Conservation (phyloP, 2,329 filamentous ascomycete genomes). For the Camptophora hylomeconis region DNA sequence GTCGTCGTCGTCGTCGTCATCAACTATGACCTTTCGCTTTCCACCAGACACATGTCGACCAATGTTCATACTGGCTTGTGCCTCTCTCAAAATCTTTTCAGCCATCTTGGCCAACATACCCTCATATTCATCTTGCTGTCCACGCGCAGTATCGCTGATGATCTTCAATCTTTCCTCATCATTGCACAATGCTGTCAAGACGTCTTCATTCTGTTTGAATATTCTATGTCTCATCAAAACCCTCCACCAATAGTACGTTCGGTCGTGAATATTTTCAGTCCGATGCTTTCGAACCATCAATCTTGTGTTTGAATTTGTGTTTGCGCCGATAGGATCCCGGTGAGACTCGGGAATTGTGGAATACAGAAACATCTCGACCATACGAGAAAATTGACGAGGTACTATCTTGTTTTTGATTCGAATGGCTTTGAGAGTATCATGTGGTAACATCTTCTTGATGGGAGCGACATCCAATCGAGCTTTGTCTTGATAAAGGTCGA, state of each 20-base stretch:
- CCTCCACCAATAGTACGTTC: constrained; percentile 53
- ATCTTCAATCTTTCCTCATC: constrained; percentile 43
- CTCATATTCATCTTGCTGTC: constrained; percentile 46
- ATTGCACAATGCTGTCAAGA: constrained; percentile 47
- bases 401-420: constrained; percentile 44
- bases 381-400: constrained; percentile 46
- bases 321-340: constrained; percentile 35
- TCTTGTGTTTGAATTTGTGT: constrained; percentile 41
- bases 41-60: constrained; percentile 13
- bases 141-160: constrained; percentile 44
- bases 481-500: constrained; percentile 17
- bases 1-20: constrained; percentile 17
- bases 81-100: constrained; percentile 19
- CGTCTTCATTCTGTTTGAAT: constrained; percentile 46
- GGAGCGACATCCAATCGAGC: constrained; percentile 28
- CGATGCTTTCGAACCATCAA: constrained; percentile 33
- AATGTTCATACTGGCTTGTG: too few relatives aligned
- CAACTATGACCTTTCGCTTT: constrained; percentile 20
- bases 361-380: constrained; percentile 51
- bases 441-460: constrained; percentile 42
- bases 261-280: constrained; percentile 40
- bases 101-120: constrained; percentile 37
- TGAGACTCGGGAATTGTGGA: constrained; percentile 38
- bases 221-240: constrained; percentile 50
- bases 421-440: constrained; percentile 35